Percentiles rank a stretch among this genome's conserved stretches.
Evolutionary conservation across 1,284 basidiomycete genomes (phyloP).

Genomic region (Papiliotrema laurentii): DNA sequence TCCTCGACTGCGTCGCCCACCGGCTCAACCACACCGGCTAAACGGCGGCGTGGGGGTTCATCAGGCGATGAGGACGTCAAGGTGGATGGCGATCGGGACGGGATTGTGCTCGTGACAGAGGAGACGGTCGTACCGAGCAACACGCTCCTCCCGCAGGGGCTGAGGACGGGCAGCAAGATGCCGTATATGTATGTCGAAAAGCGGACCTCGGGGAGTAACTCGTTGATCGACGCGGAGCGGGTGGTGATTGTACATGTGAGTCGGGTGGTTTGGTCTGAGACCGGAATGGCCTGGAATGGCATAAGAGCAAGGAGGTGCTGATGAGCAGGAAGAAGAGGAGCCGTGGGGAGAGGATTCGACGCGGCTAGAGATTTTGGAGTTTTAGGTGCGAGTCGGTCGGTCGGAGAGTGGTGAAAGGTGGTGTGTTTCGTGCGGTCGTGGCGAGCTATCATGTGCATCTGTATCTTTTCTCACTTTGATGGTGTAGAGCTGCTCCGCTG

Average conservation of each 20-base stretch:
- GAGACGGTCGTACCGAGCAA: slow-evolving; percentile 18
- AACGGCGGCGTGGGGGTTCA: too few relatives aligned
- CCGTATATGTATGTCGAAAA: slow-evolving; percentile 33
- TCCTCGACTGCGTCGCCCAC: not conserved
- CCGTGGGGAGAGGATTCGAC: not conserved
- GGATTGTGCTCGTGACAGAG: slow-evolving; percentile 21
- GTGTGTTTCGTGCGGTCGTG: too few relatives aligned
- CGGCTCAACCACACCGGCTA: not conserved
- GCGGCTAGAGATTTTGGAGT: slow-evolving; percentile 23
- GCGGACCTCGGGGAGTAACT: slow-evolving; percentile 17
- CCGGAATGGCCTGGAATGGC: not conserved
- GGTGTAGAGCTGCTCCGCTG: not conserved
- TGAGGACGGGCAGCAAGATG: slow-evolving; percentile 29
- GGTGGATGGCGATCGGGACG: slow-evolving; percentile 17
- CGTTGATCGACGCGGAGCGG: slow-evolving; percentile 43
- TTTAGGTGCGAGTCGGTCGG: too few relatives aligned
- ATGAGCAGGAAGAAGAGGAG: not conserved
- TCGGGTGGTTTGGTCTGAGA: not conserved
- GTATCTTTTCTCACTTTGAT: not conserved
- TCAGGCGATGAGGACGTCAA: not conserved
- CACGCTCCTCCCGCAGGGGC: slow-evolving; percentile 10
- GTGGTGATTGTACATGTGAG: slow-evolving; percentile 37
- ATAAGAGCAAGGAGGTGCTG: slow-evolving; percentile 1
- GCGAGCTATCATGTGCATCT: not conserved
- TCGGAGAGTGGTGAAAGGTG: too few relatives aligned